A percentile compares a stretch with the other conserved stretches of the same genome.
phyloP scores from a whole-genome alignment of 1,284 basidiomycete species.

The Ceratorhiza oryzae-sativae region DNA sequence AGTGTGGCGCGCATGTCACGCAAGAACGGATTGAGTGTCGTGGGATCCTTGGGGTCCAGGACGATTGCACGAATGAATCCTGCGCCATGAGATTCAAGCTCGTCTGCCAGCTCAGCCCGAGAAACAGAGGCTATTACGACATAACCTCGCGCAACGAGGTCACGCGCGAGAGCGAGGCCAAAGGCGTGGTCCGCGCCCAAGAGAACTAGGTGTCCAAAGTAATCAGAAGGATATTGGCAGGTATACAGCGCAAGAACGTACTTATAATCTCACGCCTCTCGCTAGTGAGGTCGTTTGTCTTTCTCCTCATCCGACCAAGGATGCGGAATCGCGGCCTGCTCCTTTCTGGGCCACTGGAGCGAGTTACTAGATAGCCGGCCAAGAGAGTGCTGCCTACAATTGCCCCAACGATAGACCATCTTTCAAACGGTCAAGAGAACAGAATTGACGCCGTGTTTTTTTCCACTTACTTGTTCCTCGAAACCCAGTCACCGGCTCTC shows the following conservation, averaged over 20 bases:
- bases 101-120: conserved; percentile 65
- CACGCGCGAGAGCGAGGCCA: conserved; percentile 70
- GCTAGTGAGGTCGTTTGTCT: conserved; percentile 47
- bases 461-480: conserved; percentile 30
- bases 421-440: conserved; percentile 50
- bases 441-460: not conserved
- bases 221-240: conserved; percentile 7
- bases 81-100: conserved; percentile 67
- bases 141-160: conserved; percentile 77
- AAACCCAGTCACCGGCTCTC: conserved; percentile 11
- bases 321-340: conserved; percentile 46
- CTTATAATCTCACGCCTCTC: conserved; percentile 75
- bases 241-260: conserved; percentile 51
- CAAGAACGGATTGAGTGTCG: conserved; percentile 73
- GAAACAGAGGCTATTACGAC: conserved; percentile 80
- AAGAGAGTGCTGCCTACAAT: conserved; percentile 67
- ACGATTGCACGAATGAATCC: conserved; percentile 81
- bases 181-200: conserved; percentile 74
- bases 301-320: conserved; percentile 45
- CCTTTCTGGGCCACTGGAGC: conserved; percentile 48
- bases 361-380: conserved; percentile 58
- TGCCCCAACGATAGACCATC: conserved; percentile 55
- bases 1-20: conserved; percentile 78
- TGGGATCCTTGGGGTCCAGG: conserved; percentile 76
- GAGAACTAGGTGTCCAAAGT: conserved; percentile 60